Base-by-base conservation (phyloP, 208 protist species). In the Tritrichomonas foetus region DNA sequence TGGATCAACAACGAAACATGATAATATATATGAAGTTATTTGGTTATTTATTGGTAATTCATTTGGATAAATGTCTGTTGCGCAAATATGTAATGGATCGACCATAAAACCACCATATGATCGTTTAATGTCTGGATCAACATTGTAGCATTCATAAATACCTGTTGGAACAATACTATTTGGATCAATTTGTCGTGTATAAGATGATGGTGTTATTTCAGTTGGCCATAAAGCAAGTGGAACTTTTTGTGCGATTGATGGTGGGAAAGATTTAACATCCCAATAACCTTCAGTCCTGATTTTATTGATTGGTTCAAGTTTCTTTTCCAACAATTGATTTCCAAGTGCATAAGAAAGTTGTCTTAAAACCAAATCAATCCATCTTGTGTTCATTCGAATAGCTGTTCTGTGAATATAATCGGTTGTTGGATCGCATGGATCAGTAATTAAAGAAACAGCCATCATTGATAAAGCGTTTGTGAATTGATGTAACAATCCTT, bases 221-320 rank as follows among this genome's bases (percentile, higher is more conserved):
- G 33, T 20, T 2, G 78, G 78, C 78, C 78, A 89, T 36, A 89
- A 89, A 16, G 33, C 47, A 39, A 57, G n/a, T 57, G 78, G 78
- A 22, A 89, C 16, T 39, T n/a, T 53, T 13, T 20, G 0, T 20
- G 47, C 78, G 20, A 89, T 27, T 33, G 47, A 57, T 39, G 78
- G 78, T 30, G 78, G 78, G n/a, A 89, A 89, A 22, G 39, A 33
- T 30, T 89, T 44, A 13, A 89, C 78, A 57, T 89, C 78, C 47
- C 44, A 61, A 49, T 47, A 89, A n/a, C 27, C 22, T 69, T 69
- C 64, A 30, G 33, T 41, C 27, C 74, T 44, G 8, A 89, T 57
- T 13, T n/a, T 57, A 39, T n/a, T 33, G 2, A 57, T n/a, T 39
- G 78, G 78, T 14, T 47, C 27, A 20, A 89, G 25, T 13, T 57